Evolutionary conservation across 345 rosid genomes (phyloP).

Genomic region (Citrus reticulata): DNA sequence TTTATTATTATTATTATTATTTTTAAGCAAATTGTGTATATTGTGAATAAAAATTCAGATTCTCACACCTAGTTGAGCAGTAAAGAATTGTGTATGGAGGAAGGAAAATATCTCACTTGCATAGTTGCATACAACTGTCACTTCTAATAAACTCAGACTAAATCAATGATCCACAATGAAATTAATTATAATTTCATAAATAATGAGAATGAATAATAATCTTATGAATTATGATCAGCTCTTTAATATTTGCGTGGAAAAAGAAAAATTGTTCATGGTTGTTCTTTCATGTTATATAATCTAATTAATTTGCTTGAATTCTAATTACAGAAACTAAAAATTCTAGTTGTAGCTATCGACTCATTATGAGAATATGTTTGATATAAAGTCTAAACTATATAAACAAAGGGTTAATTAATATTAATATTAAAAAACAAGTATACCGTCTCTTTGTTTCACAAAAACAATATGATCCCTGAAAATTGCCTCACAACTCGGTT

Average conservation of each 20-base stretch:
- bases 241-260: too few relatives aligned
- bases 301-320: neutral
- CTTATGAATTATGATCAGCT: too few relatives aligned
- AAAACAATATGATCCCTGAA: too few relatives aligned
- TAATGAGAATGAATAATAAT: neutral
- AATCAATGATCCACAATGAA: neutral
- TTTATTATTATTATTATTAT: too few relatives aligned
- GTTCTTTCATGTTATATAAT: neutral
- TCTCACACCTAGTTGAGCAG: conserved; percentile 5
- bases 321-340: neutral
- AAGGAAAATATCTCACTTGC: neutral
- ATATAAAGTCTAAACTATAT: neutral
- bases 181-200: too few relatives aligned
- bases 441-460: too few relatives aligned
- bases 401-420: too few relatives aligned
- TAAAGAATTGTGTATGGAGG: neutral
- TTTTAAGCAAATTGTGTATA: neutral
- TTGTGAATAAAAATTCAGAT: neutral
- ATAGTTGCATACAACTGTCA: neutral
- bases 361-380: neutral
- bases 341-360: too few relatives aligned
- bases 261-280: neutral
- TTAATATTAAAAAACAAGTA: too few relatives aligned
- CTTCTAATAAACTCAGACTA: neutral
- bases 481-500: too few relatives aligned